A percentile compares a stretch with the other conserved stretches of the same genome.
Evolutionary conservation across 2,329 filamentous ascomycete genomes (phyloP).

Genomic region (Cephalotrichum gorgonifer): DNA sequence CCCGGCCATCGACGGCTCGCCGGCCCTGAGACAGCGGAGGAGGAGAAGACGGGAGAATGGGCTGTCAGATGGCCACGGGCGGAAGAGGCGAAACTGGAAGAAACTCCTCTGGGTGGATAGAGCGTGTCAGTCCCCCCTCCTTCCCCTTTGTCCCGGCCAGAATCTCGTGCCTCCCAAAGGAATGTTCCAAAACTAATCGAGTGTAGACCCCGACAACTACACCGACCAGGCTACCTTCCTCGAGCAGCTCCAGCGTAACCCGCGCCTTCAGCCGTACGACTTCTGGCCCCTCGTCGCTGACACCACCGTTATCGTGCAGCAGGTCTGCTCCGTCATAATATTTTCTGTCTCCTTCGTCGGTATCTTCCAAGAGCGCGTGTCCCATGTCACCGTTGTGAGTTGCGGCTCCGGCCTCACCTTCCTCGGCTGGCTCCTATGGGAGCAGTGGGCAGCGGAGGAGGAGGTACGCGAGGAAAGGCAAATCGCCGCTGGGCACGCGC

Average conservation of each 20-base stretch:
- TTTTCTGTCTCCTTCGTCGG: conserved; percentile 90
- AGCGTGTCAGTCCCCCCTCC: conserved; percentile 51
- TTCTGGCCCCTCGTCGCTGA: conserved; percentile 96
- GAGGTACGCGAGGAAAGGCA: conserved; percentile 36
- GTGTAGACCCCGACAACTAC: conserved; percentile 88
- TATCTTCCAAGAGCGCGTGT: conserved; percentile 80
- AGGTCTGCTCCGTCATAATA: conserved; percentile 88
- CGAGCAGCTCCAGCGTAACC: conserved; percentile 90
- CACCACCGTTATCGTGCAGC: conserved; percentile 92
- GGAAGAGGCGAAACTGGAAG: conserved; percentile 73
- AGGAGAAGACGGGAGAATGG: conserved; percentile 19
- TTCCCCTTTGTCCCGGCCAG: not conserved
- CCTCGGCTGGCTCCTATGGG: conserved; percentile 83
- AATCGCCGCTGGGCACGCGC: conserved; percentile 15
- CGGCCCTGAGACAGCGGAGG: conserved; percentile 16
- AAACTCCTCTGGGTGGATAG: conserved; percentile 98
- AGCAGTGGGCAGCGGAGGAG: conserved; percentile 74
- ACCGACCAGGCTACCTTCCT: conserved; percentile 95
- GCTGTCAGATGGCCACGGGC: conserved; percentile 52
- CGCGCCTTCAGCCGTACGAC: conserved; percentile 86
- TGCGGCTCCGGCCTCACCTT: conserved; percentile 77
- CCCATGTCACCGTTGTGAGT: conserved; percentile 77
- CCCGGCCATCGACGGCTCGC: conserved; percentile 48
- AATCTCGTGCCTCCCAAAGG: not conserved
- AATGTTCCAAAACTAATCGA: conserved; percentile 10